Evolutionary conservation across 2,329 filamentous ascomycete species (phyloP).

Genomic region (Aureobasidium subglaciale): DNA sequence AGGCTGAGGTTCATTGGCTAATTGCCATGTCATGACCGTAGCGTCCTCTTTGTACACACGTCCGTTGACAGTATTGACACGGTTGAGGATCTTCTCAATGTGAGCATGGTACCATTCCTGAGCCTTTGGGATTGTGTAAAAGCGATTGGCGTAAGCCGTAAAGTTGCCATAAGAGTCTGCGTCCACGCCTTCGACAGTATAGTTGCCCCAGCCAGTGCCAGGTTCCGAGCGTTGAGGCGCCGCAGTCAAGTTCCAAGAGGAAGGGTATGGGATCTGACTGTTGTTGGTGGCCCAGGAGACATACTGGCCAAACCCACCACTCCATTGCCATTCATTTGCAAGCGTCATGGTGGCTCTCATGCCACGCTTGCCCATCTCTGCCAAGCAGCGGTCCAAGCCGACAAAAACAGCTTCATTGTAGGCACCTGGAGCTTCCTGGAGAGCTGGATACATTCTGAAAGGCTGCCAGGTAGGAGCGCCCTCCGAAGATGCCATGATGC

Average conservation of each 20-base stretch:
- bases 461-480: constrained; percentile 33
- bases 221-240: constrained; percentile 28
- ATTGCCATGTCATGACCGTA: constrained; percentile 36
- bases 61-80: constrained; percentile 32
- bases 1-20: constrained; percentile 35
- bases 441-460: constrained; percentile 33
- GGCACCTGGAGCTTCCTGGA: constrained; percentile 31
- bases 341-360: constrained; percentile 37
- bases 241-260: constrained; percentile 33
- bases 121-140: constrained; percentile 30
- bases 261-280: constrained; percentile 30
- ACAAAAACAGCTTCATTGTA: constrained; percentile 34
- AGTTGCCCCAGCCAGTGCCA: constrained; percentile 34
- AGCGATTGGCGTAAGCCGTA: constrained; percentile 27
- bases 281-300: constrained; percentile 32
- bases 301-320: constrained; percentile 33
- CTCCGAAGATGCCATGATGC: constrained; percentile 35
- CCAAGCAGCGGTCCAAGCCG: constrained; percentile 32
- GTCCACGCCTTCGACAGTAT: constrained; percentile 29
- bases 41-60: constrained; percentile 31
- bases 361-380: constrained; percentile 34
- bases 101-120: constrained; percentile 33
- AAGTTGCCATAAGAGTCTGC: constrained; percentile 27
- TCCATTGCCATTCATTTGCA: constrained; percentile 35
- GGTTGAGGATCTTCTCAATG: constrained; percentile 30